Evolutionary conservation across 2,329 filamentous ascomycete genomes (phyloP).

Genomic region (Fusarium torreyae): DNA sequence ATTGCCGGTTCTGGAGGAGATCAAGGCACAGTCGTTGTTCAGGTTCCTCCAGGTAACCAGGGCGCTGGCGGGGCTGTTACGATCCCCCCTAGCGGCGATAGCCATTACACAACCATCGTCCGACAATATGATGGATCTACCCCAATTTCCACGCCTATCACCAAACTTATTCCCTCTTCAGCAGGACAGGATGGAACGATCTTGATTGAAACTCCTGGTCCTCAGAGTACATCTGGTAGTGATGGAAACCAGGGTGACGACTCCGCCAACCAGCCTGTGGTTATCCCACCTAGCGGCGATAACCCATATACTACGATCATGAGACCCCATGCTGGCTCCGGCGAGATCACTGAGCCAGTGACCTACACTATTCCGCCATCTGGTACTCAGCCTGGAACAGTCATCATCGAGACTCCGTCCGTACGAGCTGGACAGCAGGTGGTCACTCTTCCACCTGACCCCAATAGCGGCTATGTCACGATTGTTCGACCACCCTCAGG

Average conservation of each 20-base stretch:
- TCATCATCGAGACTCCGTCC: slow-evolving; percentile 36
- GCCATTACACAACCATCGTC: slow-evolving; percentile 36
- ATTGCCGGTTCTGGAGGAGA: slow-evolving; percentile 19
- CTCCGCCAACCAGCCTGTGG: slow-evolving; percentile 24
- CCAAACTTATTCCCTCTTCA: slow-evolving; percentile 33
- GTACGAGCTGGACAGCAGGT: slow-evolving; percentile 24
- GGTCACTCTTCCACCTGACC: slow-evolving; percentile 38
- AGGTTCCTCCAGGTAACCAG: slow-evolving; percentile 33
- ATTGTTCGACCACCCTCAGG: slow-evolving; percentile 25
- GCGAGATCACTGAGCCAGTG: slow-evolving; percentile 32
- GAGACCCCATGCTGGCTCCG: slow-evolving; percentile 30
- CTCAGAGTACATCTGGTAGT: slow-evolving; percentile 10
- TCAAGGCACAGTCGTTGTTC: slow-evolving; percentile 35
- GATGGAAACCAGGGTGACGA: slow-evolving; percentile 3
- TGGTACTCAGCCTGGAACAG: slow-evolving; percentile 25
- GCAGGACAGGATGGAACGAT: slow-evolving; percentile 34
- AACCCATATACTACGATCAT: slow-evolving; percentile 31
- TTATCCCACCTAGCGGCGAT: slow-evolving; percentile 29
- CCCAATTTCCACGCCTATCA: slow-evolving; percentile 32
- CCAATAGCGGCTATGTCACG: slow-evolving; percentile 35
- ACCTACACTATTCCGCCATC: slow-evolving; percentile 30
- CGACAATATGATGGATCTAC: slow-evolving; percentile 26
- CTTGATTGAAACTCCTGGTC: slow-evolving; percentile 35
- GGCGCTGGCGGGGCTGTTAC: slow-evolving; percentile 30
- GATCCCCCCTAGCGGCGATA: slow-evolving; percentile 33